Evolutionary conservation across 2,329 filamentous ascomycete species (phyloP).

Genomic region (Sporothrix pseudoabietina): DNA sequence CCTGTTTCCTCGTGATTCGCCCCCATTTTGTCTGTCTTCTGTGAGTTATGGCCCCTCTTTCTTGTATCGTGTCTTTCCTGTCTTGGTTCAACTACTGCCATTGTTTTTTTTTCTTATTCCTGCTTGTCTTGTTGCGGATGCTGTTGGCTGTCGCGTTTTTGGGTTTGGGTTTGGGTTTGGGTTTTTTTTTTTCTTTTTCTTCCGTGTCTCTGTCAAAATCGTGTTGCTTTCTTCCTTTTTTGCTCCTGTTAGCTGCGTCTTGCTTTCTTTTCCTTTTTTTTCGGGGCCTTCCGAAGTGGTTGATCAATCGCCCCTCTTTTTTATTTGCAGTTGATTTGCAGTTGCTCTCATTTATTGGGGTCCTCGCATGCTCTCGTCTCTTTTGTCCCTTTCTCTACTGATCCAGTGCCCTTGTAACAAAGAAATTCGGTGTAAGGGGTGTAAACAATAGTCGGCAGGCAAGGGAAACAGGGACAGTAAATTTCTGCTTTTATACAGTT

Average conservation of each 20-base stretch:
- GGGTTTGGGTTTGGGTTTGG: no score
- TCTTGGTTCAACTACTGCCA: neutral
- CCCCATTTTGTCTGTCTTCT: neutral
- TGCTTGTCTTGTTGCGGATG: neutral
- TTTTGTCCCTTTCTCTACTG: neutral
- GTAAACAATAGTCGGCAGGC: neutral
- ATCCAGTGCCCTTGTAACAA: neutral
- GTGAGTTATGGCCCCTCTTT: neutral
- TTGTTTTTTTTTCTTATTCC: neutral
- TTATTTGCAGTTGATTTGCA: neutral
- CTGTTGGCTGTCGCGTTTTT: neutral
- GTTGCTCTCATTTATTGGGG: neutral
- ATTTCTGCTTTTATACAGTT: neutral
- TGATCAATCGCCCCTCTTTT: neutral
- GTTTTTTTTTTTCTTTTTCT: neutral
- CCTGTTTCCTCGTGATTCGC: neutral
- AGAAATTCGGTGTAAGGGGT: neutral
- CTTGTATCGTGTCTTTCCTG: neutral
- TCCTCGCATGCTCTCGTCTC: neutral
- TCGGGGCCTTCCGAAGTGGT: neutral
- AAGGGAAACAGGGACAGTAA: neutral
- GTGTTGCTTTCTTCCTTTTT: neutral
- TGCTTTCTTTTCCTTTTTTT: neutral
- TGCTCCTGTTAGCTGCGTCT: neutral
- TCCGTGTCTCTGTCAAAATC: neutral